Evolutionary conservation across 345 rosid genomes (phyloP).

Genomic region (Chamaenerion angustifolium): DNA sequence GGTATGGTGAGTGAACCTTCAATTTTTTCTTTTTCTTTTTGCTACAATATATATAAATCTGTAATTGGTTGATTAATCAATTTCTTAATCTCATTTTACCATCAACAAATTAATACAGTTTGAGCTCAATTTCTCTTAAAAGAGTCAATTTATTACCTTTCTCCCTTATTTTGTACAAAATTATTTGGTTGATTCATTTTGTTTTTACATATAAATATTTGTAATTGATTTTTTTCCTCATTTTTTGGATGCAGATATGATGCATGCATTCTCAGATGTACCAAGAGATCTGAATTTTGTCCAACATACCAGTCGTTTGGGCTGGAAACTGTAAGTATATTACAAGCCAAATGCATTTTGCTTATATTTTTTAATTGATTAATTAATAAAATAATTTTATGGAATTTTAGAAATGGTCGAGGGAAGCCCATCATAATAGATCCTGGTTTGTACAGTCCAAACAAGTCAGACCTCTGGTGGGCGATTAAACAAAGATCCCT

Average conservation of each 20-base stretch:
- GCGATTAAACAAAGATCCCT: conserved; percentile 49
- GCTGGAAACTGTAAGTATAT: conserved; percentile 70
- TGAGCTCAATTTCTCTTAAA: no score
- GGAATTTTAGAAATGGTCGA: conserved; percentile 50
- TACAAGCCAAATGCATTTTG: not conserved
- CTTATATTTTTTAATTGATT: not conserved
- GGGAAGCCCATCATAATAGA: conserved; percentile 81
- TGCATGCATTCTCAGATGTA: conserved; percentile 62
- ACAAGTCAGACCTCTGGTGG: conserved; percentile 90
- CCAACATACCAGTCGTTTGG: conserved; percentile 65
- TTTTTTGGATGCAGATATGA: conserved; percentile 53
- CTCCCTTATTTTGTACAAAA: no score
- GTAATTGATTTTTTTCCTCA: no score
- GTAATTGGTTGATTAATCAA: no score
- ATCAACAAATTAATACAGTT: no score
- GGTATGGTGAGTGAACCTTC: conserved; percentile 80
- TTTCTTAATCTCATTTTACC: no score
- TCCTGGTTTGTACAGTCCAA: conserved; percentile 59
- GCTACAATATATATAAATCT: no score
- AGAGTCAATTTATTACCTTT: no score
- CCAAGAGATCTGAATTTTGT: conserved; percentile 84
- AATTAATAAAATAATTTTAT: not conserved
- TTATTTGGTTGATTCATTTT: no score
- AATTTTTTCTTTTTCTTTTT: not conserved
- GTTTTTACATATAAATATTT: no score